Evolutionary conservation across 2,329 filamentous ascomycete genomes (phyloP), one percentile per base, ranked within the genome.

Genomic region (Hawksworthiomyces lignivorus): DNA sequence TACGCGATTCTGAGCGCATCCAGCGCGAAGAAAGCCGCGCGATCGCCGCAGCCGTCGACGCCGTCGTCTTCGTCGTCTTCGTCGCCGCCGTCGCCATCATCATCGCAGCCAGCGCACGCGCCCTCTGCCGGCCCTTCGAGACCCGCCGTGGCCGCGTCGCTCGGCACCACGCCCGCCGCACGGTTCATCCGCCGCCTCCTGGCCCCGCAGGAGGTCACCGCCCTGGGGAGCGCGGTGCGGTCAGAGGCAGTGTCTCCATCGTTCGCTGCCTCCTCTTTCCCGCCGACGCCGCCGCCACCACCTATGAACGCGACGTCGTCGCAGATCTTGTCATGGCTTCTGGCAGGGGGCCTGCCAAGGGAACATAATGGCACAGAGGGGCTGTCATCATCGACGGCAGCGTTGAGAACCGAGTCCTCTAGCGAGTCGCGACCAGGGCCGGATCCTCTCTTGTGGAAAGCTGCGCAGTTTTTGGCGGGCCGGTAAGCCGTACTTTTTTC

Each of bases 141-240:
- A n/a, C n/a, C n/a, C n/a, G 24, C 24, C 24, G 24, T 12, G 12
- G 24, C 12, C 8, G 8, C 8, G 3, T 4, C 24, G 24, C n/a
- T 6, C 24, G 56, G 24, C 15, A 57, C 64, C 20, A 57, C 62
- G 8, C 56, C 57, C 29, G 65, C 63, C 1, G 40, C 48, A 5
- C 64, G 64, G 22, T 76, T 78, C 51, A 55, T 77, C 37, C 54
- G 58, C 9, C 68, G 69, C 43, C 54, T 79, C 38, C 58, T 79
- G 19, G 60, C 65, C 4, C 54, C 60, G 0, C 59, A 67, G 18
- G 70, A 73, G 56, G 29, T 43, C 7, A 28, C 20, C 3, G 41
- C 35, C 2, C 31, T 46, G 9, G 27, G 18, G n/a, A n/a, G n/a
- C n/a, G n/a, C n/a, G n/a, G n/a, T 17, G 27, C 32, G 15, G 14